Evolutionary conservation across 1,284 basidiomycete genomes (phyloP).

Genomic region (Apiotrichum gamsii): DNA sequence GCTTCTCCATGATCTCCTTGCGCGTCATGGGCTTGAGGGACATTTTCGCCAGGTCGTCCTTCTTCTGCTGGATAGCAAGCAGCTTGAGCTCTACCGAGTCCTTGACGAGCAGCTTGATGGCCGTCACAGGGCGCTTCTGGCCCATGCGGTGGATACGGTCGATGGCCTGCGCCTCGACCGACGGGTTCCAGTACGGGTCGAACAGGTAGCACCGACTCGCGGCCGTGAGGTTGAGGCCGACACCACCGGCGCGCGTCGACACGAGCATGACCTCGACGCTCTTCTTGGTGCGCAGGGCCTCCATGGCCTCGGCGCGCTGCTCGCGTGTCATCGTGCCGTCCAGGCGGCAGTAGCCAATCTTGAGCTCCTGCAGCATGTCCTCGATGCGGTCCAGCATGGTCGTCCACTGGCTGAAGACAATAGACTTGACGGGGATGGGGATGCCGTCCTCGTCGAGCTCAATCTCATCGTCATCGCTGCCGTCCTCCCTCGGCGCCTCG

Average conservation of each 20-base stretch:
- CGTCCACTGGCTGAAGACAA: slow-evolving; percentile 96
- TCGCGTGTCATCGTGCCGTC: slow-evolving; percentile 97
- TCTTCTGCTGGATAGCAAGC: slow-evolving; percentile 86
- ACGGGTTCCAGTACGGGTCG: slow-evolving; percentile 89
- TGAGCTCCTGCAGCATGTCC: slow-evolving; percentile 72
- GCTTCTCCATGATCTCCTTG: slow-evolving; percentile 71
- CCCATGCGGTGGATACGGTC: slow-evolving; percentile 92
- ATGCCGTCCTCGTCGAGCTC: slow-evolving; percentile 57
- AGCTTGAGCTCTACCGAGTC: slow-evolving; percentile 86
- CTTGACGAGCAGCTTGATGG: slow-evolving; percentile 86
- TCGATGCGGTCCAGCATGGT: slow-evolving; percentile 91
- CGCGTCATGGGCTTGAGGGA: slow-evolving; percentile 74
- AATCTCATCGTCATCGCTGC: slow-evolving; percentile 50
- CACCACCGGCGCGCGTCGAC: slow-evolving; percentile 92
- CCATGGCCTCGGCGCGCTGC: slow-evolving; percentile 82
- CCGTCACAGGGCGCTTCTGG: slow-evolving; percentile 83
- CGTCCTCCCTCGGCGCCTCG: slow-evolving; percentile 63
- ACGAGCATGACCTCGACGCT: slow-evolving; percentile 86
- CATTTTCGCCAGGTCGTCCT: slow-evolving; percentile 85
- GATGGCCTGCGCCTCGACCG: slow-evolving; percentile 92
- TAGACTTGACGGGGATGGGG: slow-evolving; percentile 60
- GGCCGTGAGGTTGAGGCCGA: slow-evolving; percentile 89
- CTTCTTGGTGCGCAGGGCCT: slow-evolving; percentile 76
- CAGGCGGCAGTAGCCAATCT: slow-evolving; percentile 78
- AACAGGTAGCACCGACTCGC: slow-evolving; percentile 87